Base-by-base conservation (phyloP, 192 early-diverging fungal species). In the Funneliformis geosporum region DNA sequence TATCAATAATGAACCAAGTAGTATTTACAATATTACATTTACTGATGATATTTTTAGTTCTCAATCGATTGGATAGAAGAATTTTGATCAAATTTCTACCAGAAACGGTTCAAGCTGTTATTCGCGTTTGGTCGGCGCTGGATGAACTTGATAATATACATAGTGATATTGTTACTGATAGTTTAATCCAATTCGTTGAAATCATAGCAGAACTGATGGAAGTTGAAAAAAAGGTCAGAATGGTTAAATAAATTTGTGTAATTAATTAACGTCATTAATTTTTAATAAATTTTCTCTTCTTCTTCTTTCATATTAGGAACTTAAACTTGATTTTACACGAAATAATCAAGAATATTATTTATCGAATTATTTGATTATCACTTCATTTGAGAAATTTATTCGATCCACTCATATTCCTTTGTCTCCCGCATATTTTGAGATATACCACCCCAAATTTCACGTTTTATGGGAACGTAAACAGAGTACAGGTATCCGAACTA, bases 361-460 rank as follows among this genome's bases (percentile, higher is more conserved):
- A 55, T 60, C 42, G 16, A 60, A 27, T 59, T 60, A 38, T 74
- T 74, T 74, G 59, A 33, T 74, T 14, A 14, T 60, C 1, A 28
- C 25, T 27, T 60, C 44, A 21, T 69, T 69, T 69, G 73, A 74
- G 12, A 10, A 60, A 18, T 74, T 38, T 60, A 11, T 59, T 74
- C 47, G 33, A 60, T 28, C 73, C 1, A 23, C 33, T 60, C 25
- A 38, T 5, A 74, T 74, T 1, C 73, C 44, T 55, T 60, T 74
- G 73, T 74, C 73, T 7, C 27, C 46, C 4, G 59, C 50, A 1
- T 74, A 74, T 40, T 74, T 60, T 59, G 46, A 74, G 50, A 74
- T 18, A n/a, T 59, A 55, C 28, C 73, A 74, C 16, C 47, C 73
- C 5, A 74, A 59, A 38, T 74, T 60, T 55, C 38, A 55, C 14